phyloP scores from a whole-genome alignment of 73 alveolate species.

The Breviolum minutum region DNA sequence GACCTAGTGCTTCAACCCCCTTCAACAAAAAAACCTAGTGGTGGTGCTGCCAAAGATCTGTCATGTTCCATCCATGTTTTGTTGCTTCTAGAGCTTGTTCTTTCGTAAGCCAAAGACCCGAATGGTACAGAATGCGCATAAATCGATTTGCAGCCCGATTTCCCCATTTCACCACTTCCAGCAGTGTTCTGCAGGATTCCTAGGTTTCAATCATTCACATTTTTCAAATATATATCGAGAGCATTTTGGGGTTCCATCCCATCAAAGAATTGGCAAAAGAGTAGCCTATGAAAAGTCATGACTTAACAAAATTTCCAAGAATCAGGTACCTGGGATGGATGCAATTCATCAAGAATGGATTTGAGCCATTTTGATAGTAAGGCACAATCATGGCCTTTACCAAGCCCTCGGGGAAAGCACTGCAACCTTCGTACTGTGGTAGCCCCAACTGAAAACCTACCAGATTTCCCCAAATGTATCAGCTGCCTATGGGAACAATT shows the following conservation, averaged over 20 bases:
- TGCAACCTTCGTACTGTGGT: not conserved
- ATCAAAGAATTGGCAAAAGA: not conserved
- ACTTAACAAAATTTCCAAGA: not conserved
- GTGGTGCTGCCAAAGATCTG: not conserved
- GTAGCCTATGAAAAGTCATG: not conserved
- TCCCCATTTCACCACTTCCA: slow-evolving; percentile 3
- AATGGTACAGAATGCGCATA: not conserved
- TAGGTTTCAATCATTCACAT: not conserved
- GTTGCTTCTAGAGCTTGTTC: not conserved
- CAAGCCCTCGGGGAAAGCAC: slow-evolving; percentile 7
- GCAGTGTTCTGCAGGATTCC: not conserved
- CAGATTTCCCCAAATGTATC: no score
- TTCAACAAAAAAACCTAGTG: not conserved
- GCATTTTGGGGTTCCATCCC: not conserved
- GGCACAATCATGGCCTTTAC: slow-evolving; percentile 43
- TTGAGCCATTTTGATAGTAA: not conserved
- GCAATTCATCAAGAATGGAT: not conserved
- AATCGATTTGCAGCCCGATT: not conserved
- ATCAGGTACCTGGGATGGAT: not conserved
- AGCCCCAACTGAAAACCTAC: no score
- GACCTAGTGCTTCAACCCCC: not conserved
- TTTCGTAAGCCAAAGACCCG: not conserved
- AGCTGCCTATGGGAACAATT: no score
- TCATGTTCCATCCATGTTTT: slow-evolving; percentile 11
- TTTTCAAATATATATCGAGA: not conserved